These are phyloP conservation scores for Penicillium sp. DNA, from an alignment of 2,329 filamentous ascomycete species.

Conservation along the genomic window DNA sequence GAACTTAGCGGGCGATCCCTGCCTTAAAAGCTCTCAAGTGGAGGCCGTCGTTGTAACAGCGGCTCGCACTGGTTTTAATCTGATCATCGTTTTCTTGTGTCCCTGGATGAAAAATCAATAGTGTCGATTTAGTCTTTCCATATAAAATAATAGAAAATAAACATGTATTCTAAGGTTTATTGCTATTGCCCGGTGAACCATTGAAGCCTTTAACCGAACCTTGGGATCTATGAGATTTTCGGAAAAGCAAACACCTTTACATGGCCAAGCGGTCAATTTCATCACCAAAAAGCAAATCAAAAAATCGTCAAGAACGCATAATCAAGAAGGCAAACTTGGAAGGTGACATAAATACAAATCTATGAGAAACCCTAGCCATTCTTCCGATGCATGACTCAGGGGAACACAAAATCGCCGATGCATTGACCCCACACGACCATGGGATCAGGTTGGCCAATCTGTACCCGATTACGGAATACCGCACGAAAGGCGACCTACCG, in stretches of 20 bases:
- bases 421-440: slow-evolving; percentile 7
- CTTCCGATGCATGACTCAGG: slow-evolving; percentile 6
- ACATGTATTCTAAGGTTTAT: background rate
- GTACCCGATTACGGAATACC: background rate
- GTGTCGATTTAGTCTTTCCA: background rate
- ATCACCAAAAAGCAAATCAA: background rate
- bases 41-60: background rate
- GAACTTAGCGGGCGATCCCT: background rate
- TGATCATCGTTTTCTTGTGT: background rate
- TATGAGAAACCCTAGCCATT: background rate
- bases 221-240: background rate
- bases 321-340: no score
- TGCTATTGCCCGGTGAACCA: background rate
- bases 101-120: background rate
- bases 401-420: slow-evolving; percentile 1
- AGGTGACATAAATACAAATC: no score
- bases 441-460: slow-evolving; percentile 2
- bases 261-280: background rate
- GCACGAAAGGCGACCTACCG: background rate
- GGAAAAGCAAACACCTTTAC: background rate
- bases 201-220: background rate
- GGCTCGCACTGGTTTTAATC: background rate
- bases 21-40: background rate
- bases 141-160: background rate
- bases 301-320: background rate